Evolutionary conservation across 1,284 basidiomycete genomes (phyloP), one percentile per base, ranked within the genome.

Genomic region (Marasmius sp.): DNA sequence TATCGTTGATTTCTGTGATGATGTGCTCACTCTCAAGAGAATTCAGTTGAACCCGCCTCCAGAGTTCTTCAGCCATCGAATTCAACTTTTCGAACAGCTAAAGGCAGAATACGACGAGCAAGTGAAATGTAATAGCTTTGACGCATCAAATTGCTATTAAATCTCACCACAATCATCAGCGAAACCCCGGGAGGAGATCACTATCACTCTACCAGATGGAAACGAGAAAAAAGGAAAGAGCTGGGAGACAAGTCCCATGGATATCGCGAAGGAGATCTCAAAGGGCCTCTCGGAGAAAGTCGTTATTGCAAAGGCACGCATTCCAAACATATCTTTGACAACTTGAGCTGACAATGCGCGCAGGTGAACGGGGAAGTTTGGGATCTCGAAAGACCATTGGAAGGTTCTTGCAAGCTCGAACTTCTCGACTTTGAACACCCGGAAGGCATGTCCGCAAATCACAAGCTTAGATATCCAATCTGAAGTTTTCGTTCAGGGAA

Each of bases 231-330:
- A 92, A 67, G 97, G 86, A 34, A 94, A 81, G 61, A 91, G 93
- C 69, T 99, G 94, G 94, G 93, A 98, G 81, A 98, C 97, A n/a
- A 93, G 87, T 64, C 97, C 97, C 0, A 86, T 98, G 87, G 88
- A 93, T 69, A 80, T 99, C 62, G 97, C 97, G 49, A 91, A 91
- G 72, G 88, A 88, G 68, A 85, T 99, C 60, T 92, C 93, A 16
- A 92, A 95, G 75, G 90, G 92, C 71, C 81, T 98, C 22, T 89
- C 95, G 1, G 97, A 99, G 68, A 86, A 90, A 52, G 83, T 93
- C 67, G 93, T 99, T 69, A 98, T 99, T 70, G 91, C 96, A 41
- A 98, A 99, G 82, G 94, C 87, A 59, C 56, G 77, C 69, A 2
- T n/a, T n/a, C 36, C 12, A 57, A 45, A 27, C 10, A 4, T 51